These are phyloP conservation scores for Ogataea polymorpha DNA, from an alignment of 805 yeast species.

Conservation along the genomic window DNA sequence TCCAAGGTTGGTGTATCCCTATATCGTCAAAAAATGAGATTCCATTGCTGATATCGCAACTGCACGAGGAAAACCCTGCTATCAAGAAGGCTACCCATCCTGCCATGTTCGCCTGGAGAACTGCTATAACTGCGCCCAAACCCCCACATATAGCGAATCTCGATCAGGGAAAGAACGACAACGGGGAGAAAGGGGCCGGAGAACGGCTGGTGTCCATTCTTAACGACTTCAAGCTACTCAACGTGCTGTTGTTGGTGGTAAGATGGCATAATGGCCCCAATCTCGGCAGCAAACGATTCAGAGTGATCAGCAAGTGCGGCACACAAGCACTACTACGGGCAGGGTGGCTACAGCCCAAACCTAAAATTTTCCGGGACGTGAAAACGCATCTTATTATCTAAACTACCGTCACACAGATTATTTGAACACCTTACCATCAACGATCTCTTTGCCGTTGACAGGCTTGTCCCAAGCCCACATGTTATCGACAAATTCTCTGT, in stretches of 20 bases:
- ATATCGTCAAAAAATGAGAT: conserved; percentile 42
- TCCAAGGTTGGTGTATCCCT: conserved; percentile 57
- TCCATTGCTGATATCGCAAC: conserved; percentile 37
- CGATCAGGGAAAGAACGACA: conserved; percentile 62
- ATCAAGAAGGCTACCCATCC: conserved; percentile 65
- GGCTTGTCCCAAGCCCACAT: conserved; percentile 99
- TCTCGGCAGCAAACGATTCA: conserved; percentile 67
- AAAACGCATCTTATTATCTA: conserved; percentile 11
- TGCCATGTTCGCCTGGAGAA: conserved; percentile 72
- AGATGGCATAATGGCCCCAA: conserved; percentile 84
- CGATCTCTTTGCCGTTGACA: conserved; percentile 78
- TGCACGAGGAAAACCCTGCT: conserved; percentile 44
- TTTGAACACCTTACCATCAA: conserved; percentile 97
- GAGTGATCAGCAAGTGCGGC: conserved; percentile 60
- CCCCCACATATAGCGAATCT: conserved; percentile 24
- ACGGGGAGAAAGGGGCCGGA: conserved; percentile 79
- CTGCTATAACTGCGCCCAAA: conserved; percentile 30
- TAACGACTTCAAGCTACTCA: conserved; percentile 45
- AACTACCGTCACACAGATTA: conserved; percentile 36
- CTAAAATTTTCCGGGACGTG: conserved; percentile 8
- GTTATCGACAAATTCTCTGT: conserved; percentile 78
- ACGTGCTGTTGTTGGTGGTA: conserved; percentile 64
- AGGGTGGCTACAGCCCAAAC: conserved; percentile 22
- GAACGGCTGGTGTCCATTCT: conserved; percentile 51
- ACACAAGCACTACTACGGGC: conserved; percentile 46